Percentiles rank a stretch among this genome's conserved stretches.
Evolutionary conservation across 1,284 basidiomycete species (phyloP).

Genomic region (Waitea zeae): DNA sequence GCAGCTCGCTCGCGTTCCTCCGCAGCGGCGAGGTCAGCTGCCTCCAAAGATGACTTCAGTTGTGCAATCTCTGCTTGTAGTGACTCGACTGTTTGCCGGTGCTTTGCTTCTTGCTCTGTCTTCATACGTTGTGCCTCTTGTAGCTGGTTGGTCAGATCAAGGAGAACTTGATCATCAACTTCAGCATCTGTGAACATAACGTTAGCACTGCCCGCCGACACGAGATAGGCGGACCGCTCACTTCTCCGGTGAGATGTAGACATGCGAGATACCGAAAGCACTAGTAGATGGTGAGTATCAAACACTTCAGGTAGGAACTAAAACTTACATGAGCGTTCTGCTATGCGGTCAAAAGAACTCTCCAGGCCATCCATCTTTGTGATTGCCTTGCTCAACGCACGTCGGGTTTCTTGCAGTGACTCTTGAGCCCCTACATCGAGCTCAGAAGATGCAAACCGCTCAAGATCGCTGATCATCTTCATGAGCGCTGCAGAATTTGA

Average conservation of each 20-base stretch:
- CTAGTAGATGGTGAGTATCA: slow-evolving; percentile 17
- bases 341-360: slow-evolving; percentile 61
- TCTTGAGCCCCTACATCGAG: slow-evolving; percentile 26
- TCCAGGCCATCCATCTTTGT: slow-evolving; percentile 63
- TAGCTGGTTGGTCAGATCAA: slow-evolving; percentile 49
- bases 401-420: slow-evolving; percentile 45
- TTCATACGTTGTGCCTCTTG: slow-evolving; percentile 34
- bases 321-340: slow-evolving; percentile 57
- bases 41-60: slow-evolving; percentile 25
- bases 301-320: background rate
- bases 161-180: slow-evolving; percentile 50
- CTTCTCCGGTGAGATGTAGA: slow-evolving; percentile 48
- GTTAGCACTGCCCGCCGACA: slow-evolving; percentile 4
- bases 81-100: slow-evolving; percentile 32
- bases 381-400: slow-evolving; percentile 47
- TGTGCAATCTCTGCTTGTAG: slow-evolving; percentile 37
- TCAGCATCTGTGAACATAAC: slow-evolving; percentile 30
- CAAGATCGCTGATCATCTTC: slow-evolving; percentile 46
- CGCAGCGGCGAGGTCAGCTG: slow-evolving; percentile 18
- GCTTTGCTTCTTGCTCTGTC: slow-evolving; percentile 28
- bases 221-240: slow-evolving; percentile 19
- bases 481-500: slow-evolving; percentile 42
- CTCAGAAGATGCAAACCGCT: slow-evolving; percentile 30
- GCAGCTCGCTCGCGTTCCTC: slow-evolving; percentile 31
- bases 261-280: slow-evolving; percentile 55